Evolutionary conservation across 345 rosid species (phyloP).

Genomic region (Xanthoceras sorbifolium): DNA sequence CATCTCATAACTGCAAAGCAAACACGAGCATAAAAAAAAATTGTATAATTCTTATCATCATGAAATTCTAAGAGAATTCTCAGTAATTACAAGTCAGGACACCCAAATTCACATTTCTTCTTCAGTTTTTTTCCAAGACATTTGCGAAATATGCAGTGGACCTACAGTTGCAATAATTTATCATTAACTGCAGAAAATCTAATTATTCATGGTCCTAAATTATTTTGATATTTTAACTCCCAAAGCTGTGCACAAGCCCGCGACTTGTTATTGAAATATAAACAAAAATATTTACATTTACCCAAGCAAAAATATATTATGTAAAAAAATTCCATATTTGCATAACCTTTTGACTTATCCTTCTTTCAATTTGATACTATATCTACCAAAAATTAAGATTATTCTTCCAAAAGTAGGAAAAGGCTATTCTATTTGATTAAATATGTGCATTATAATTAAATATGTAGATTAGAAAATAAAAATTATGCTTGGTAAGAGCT

Average conservation of each 20-base stretch:
- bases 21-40: neutral
- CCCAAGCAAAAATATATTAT: neutral
- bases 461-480: neutral
- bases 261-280: neutral
- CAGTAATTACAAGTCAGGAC: neutral
- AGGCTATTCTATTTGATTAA: neutral
- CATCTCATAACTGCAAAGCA: neutral
- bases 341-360: neutral
- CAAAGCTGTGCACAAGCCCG: neutral
- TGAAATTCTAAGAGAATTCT: neutral
- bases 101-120: neutral
- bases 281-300: neutral
- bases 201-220: slow-evolving; percentile 1
- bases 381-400: neutral
- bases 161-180: neutral
- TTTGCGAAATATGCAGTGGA: neutral
- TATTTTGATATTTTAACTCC: neutral
- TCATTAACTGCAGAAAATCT: neutral
- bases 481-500: neutral
- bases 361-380: neutral
- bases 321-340: neutral
- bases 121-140: neutral
- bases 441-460: neutral
- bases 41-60: neutral
- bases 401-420: neutral